These are phyloP conservation scores for Globisporangium okanoganense DNA, from an alignment of 352 stramenopile genomes.

Conservation along the genomic window DNA sequence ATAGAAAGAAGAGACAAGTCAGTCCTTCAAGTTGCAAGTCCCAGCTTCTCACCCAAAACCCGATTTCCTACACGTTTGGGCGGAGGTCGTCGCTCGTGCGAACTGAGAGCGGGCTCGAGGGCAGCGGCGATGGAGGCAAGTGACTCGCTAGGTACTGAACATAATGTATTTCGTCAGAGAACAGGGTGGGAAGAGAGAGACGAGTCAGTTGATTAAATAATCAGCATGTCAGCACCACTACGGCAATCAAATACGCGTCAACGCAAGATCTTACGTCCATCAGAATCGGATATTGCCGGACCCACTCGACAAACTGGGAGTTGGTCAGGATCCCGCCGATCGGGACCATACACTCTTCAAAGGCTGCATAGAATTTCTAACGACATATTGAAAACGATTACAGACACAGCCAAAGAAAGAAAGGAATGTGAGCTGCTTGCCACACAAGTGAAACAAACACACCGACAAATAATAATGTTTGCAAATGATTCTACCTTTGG, in stretches of 20 bases:
- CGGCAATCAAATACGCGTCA: neutral
- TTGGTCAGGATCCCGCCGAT: constrained; percentile 50
- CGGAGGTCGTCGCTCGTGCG: constrained; percentile 42
- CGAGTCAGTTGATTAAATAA: neutral
- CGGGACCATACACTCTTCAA: constrained; percentile 67
- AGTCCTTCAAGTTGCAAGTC: neutral
- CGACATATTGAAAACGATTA: neutral
- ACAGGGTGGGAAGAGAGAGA: neutral
- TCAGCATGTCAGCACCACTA: neutral
- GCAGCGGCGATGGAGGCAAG: constrained; percentile 30
- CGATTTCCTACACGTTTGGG: constrained; percentile 27
- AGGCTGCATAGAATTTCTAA: constrained; percentile 62
- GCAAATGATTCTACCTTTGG: constrained; percentile 35
- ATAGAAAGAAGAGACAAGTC: constrained; percentile 6
- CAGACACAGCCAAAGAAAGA: neutral
- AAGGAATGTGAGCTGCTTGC: no score
- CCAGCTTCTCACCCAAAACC: neutral
- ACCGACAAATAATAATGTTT: no score
- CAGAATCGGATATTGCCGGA: constrained; percentile 56
- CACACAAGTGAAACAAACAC: no score
- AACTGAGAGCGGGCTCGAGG: constrained; percentile 33
- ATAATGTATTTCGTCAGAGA: neutral
- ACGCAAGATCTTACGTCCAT: constrained; percentile 48
- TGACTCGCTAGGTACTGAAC: constrained; percentile 44
- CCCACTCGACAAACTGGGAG: constrained; percentile 71